Percentiles rank a stretch among this genome's conserved stretches.
Conservation (phyloP, 345 rosid species). For the Theobroma cacao region DNA sequence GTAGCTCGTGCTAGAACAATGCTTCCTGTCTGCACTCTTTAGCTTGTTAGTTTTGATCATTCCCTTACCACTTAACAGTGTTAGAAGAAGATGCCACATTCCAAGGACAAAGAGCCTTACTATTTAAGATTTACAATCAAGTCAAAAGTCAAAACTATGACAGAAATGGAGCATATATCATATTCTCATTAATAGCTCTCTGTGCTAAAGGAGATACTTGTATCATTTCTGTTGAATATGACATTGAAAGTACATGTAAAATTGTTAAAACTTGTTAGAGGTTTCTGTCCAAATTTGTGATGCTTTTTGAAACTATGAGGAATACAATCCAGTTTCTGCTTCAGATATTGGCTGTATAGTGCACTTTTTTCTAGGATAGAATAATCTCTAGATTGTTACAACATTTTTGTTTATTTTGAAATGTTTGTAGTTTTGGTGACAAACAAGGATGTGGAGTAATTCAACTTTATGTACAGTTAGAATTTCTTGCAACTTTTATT, state of each 20-base stretch:
- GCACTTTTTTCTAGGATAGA: neutral
- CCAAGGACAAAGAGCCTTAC: neutral
- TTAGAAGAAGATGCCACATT: neutral
- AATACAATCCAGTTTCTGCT: neutral
- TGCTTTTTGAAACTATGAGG: neutral
- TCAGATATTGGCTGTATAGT: neutral
- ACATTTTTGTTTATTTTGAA: neutral
- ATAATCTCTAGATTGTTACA: neutral
- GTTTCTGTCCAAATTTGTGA: neutral
- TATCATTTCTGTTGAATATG: neutral
- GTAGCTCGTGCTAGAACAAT: neutral
- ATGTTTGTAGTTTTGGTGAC: neutral
- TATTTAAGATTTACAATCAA: neutral
- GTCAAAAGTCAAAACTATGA: neutral
- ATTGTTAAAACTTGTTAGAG: neutral
- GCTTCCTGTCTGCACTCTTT: neutral
- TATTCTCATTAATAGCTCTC: neutral
- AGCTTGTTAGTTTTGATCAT: neutral
- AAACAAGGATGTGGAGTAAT: neutral
- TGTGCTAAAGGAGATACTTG: neutral
- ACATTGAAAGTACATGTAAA: neutral
- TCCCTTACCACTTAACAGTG: neutral
- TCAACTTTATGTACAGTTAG: neutral
- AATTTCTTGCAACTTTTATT: neutral
- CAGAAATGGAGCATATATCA: neutral